These are phyloP conservation scores for Clarireedia hainanense DNA, from an alignment of 2,329 filamentous ascomycete species.

Conservation along the genomic window DNA sequence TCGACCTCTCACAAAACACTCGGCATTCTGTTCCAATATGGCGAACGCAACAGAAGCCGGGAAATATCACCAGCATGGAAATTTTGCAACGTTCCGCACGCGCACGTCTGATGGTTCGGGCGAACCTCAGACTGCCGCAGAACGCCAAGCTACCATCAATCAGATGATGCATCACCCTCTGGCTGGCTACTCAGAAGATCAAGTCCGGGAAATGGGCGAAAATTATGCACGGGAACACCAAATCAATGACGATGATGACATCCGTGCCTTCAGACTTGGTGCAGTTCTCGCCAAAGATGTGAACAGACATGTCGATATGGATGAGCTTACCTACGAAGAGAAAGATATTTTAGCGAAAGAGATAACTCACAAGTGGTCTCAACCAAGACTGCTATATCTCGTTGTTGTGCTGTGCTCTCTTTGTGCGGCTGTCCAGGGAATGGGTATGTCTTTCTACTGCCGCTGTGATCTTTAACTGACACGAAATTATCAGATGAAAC, in stretches of 20 bases:
- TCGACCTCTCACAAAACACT: too few relatives aligned
- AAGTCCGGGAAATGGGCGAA: constrained; percentile 25
- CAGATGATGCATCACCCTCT: not conserved
- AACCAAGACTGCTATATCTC: constrained; percentile 41
- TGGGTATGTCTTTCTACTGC: not conserved
- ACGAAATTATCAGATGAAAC: constrained; percentile 44
- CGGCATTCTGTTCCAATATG: not conserved
- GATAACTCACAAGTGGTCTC: constrained; percentile 59
- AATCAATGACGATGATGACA: constrained; percentile 45
- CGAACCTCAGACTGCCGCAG: not conserved
- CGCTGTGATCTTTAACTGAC: too few relatives aligned
- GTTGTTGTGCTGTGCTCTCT: constrained; percentile 36
- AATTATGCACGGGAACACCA: constrained; percentile 49
- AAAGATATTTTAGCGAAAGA: constrained; percentile 50
- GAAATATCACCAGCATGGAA: not conserved
- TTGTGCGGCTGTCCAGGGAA: constrained; percentile 55
- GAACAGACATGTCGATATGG: constrained; percentile 35
- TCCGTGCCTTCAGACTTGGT: constrained; percentile 51
- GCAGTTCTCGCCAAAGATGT: constrained; percentile 46
- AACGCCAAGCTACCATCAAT: not conserved
- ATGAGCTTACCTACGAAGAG: constrained; percentile 50
- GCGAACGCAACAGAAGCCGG: not conserved
- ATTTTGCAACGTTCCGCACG: not conserved
- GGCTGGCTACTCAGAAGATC: not conserved
- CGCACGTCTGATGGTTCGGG: not conserved